Evolutionary conservation across 1,139 yeast species (phyloP).

Genomic region (Geotrichum reessii): DNA sequence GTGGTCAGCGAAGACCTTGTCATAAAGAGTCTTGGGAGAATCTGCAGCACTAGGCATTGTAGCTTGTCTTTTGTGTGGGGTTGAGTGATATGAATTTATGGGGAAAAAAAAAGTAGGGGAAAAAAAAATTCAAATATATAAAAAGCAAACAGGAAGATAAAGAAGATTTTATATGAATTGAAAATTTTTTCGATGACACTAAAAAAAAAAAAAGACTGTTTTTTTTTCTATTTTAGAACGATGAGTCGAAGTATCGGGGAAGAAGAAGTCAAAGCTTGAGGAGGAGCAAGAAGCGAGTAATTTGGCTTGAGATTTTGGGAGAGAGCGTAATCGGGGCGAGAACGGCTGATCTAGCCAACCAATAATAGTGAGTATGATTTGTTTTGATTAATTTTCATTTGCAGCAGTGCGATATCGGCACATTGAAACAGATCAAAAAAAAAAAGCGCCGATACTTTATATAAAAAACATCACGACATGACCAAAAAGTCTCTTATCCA

Average conservation of each 20-base stretch:
- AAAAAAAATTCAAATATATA: no score
- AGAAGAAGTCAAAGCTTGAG: not conserved
- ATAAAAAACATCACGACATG: not conserved
- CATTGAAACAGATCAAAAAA: not conserved
- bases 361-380: constrained; percentile 2
- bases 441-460: not conserved
- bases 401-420: constrained; percentile 12
- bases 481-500: no score
- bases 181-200: not conserved
- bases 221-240: not conserved
- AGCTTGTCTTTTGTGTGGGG: not conserved
- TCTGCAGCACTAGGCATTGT: constrained; percentile 27
- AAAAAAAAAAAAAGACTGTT: not conserved
- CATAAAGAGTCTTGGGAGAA: constrained; percentile 61
- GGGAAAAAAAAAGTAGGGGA: not conserved
- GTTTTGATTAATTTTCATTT: not conserved
- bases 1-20: constrained; percentile 93
- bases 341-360: constrained; percentile 1
- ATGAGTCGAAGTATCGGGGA: constrained; percentile 1
- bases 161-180: not conserved
- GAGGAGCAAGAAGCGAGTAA: not conserved
- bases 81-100: not conserved
- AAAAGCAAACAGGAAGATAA: not conserved
- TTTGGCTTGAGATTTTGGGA: not conserved
- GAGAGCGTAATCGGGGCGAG: constrained; percentile 12